phyloP scores from a whole-genome alignment of 225 moss, liverwort and hornwort species.

The Physcomitrellopsis africana region DNA sequence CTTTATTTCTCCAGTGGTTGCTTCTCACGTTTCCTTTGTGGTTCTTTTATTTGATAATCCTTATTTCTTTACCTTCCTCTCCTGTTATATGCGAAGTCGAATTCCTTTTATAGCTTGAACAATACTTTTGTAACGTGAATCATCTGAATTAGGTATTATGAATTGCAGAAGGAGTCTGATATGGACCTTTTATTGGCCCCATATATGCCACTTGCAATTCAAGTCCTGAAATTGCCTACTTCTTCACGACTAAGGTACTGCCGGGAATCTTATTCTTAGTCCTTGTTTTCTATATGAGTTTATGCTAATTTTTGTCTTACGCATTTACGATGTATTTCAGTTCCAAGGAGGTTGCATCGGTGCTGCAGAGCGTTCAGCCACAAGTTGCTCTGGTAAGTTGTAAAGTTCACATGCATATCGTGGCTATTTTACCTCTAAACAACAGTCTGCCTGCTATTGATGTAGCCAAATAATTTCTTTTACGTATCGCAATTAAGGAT shows the following conservation, averaged over 20 bases:
- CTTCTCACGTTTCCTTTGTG: background rate
- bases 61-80: too few relatives aligned
- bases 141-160: constrained; percentile 17
- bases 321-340: constrained; percentile 44
- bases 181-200: constrained; percentile 66
- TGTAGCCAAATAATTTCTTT: background rate
- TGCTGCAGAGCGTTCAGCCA: constrained; percentile 73
- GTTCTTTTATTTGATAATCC: background rate
- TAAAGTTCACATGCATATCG: background rate
- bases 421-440: background rate
- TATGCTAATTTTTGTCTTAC: background rate
- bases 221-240: constrained; percentile 75
- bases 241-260: constrained; percentile 62
- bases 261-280: constrained; percentile 11
- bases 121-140: too few relatives aligned
- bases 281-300: constrained; percentile 9
- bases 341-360: constrained; percentile 59
- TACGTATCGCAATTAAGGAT: background rate
- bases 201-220: constrained; percentile 74
- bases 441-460: constrained; percentile 1
- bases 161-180: constrained; percentile 63
- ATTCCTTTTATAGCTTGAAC: too few relatives aligned
- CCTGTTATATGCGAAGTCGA: too few relatives aligned
- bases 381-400: constrained; percentile 51
- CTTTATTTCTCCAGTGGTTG: background rate